Conservation (phyloP, 495 filamentous ascomycete species). For the Hyaloscypha bicolor region DNA sequence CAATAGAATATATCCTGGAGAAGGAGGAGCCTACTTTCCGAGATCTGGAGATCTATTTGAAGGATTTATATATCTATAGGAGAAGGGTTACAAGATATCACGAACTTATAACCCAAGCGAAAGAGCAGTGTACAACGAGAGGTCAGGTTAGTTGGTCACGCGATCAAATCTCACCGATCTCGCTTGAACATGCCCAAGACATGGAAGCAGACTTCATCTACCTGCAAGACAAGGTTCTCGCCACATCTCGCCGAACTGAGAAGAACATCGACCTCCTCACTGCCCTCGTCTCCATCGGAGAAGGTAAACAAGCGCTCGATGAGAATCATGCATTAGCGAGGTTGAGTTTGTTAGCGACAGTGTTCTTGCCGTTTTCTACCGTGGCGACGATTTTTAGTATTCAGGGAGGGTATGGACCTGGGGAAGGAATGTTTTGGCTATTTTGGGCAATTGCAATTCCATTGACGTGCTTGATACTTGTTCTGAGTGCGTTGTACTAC, state of each 20-base stretch:
- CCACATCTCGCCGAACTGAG: slow-evolving; percentile 11
- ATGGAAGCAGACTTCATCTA: slow-evolving; percentile 18
- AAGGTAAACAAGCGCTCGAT: slow-evolving; percentile 17
- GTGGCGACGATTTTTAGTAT: slow-evolving; percentile 17
- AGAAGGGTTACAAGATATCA: slow-evolving; percentile 25
- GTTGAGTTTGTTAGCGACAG: slow-evolving; percentile 10
- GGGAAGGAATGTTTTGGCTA: slow-evolving; percentile 13
- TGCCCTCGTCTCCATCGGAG: slow-evolving; percentile 23
- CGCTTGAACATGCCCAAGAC: slow-evolving; percentile 6
- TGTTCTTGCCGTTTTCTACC: slow-evolving; percentile 14
- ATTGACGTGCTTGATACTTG: not conserved
- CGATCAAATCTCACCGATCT: not conserved
- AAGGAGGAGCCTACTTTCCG: slow-evolving; percentile 19
- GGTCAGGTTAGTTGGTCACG: slow-evolving; percentile 13
- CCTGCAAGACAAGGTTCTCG: not conserved
- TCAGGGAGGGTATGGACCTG: slow-evolving; percentile 12
- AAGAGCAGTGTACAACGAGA: slow-evolving; percentile 7
- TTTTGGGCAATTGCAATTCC: slow-evolving; percentile 18
- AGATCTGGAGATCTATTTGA: slow-evolving; percentile 20
- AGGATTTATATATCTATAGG: slow-evolving; percentile 23
- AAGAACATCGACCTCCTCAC: slow-evolving; percentile 25
- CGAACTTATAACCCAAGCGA: slow-evolving; percentile 23
- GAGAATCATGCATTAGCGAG: slow-evolving; percentile 16
- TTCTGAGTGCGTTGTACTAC: not conserved
- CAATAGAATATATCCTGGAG: slow-evolving; percentile 28